Base-by-base conservation (phyloP, 768 basidiomycete genomes). In the Tricholoma furcatifolium region DNA sequence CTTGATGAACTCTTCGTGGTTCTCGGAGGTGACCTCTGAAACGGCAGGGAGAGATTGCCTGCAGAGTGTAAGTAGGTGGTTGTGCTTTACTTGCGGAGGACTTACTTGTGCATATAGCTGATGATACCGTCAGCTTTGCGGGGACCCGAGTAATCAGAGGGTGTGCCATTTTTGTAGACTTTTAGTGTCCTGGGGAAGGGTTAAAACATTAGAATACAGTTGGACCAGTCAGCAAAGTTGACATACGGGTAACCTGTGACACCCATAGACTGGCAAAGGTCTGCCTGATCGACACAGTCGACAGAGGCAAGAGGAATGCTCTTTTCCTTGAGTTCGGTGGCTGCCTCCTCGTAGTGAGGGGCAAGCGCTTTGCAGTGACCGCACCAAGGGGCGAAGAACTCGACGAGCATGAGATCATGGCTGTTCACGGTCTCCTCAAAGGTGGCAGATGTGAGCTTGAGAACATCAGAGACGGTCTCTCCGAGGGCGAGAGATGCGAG, bases 331-430 rank as follows among this genome's bases (percentile, higher is more conserved):
- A 99, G 85, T 32, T 83, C 75, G 10, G 95, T 96, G 1, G 97
- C 94, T 3, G 97, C 96, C 68, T 90, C 86, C 67, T 95, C 92
- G 60, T 95, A 96, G 58, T 96, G 87, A 48, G 94, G 94, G 18
- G 93, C 93, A 48, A 97, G 80, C 31, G 93, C 90, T 65, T 96
- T 96, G 79, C 95, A 97, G 74, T 97, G 94, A 42, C 93, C 93
- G 67, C 93, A 95, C 89, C 89, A 93, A 57, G 89, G 91, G 23
- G 91, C 91, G 66, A 91, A 96, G 85, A 94, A 98, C 77, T 98
- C 96, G 56, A 98, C 90, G 27, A 98, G 80, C 56, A 93, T 83
- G 58, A 96, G 73, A 17, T 85, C 67, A 65, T 92, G 90, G 3
- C 75, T 68, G 55, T 76, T 72, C 53, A 95, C 83, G 52, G 78